These are phyloP conservation scores for Parathielavia hyrcaniae DNA, from an alignment of 495 filamentous ascomycete species.

Conservation along the genomic window DNA sequence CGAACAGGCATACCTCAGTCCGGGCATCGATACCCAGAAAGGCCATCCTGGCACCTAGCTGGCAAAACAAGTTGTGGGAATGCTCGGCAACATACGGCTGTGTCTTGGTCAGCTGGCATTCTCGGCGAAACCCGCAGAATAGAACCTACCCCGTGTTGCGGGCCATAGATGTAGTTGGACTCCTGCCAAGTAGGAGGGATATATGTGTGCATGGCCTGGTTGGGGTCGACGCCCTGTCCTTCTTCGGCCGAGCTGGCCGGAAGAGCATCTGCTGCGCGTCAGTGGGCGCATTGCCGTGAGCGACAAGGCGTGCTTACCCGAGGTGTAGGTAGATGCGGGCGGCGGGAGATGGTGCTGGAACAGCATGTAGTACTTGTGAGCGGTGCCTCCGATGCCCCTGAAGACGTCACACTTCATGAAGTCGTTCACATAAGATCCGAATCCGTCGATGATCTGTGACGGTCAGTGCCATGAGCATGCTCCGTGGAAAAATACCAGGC, in stretches of 20 bases:
- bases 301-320: constrained; percentile 32
- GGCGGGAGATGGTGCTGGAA: constrained; percentile 91
- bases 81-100: constrained; percentile 68
- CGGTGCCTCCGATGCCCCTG: constrained; percentile 78
- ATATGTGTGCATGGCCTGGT: constrained; percentile 61
- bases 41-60: constrained; percentile 75
- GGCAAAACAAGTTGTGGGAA: constrained; percentile 73
- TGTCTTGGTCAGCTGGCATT: constrained; percentile 20
- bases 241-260: constrained; percentile 22
- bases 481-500: constrained; percentile 7
- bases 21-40: constrained; percentile 87
- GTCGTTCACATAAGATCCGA: constrained; percentile 84
- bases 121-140: background rate
- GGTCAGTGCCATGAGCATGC: constrained; percentile 3
- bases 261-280: constrained; percentile 22
- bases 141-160: constrained; percentile 52
- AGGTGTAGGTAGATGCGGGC: constrained; percentile 75
- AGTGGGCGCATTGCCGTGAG: background rate
- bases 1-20: constrained; percentile 49
- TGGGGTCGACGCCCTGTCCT: constrained; percentile 53
- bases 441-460: constrained; percentile 75
- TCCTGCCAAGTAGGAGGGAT: constrained; percentile 58
- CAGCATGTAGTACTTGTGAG: constrained; percentile 86
- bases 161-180: constrained; percentile 72
- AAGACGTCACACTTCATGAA: constrained; percentile 91